These are phyloP conservation scores for Mycena amicta DNA, from an alignment of 768 basidiomycete species.

Conservation along the genomic window DNA sequence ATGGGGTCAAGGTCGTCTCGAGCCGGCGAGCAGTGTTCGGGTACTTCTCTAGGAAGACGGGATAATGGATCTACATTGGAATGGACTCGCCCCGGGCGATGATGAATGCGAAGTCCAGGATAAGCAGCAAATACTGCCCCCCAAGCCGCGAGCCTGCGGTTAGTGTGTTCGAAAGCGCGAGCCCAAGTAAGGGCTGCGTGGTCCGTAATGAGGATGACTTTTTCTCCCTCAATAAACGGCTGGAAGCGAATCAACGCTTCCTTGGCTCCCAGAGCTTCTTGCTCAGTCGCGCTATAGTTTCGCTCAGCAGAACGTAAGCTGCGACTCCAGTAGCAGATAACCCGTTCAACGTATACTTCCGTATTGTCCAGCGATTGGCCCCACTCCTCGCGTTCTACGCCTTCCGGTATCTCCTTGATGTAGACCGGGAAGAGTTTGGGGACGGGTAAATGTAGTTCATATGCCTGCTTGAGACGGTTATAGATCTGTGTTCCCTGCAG, in stretches of 20 bases:
- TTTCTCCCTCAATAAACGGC: background rate
- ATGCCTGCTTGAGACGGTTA: too few species aligned
- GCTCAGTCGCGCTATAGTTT: background rate
- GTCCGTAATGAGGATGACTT: background rate
- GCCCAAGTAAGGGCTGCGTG: constrained; percentile 17
- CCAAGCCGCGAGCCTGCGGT: constrained; percentile 25
- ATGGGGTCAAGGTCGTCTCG: background rate
- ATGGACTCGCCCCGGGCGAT: constrained; percentile 30
- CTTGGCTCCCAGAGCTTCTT: constrained; percentile 23
- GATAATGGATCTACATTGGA: constrained; percentile 23
- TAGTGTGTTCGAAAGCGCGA: constrained; percentile 10
- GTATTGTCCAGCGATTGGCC: constrained; percentile 20
- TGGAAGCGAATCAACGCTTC: constrained; percentile 17
- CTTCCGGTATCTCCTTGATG: background rate
- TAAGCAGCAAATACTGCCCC: constrained; percentile 30
- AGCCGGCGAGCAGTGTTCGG: background rate
- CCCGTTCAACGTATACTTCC: constrained; percentile 23
- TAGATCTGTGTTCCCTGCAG: too few species aligned
- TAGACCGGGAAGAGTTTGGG: too few species aligned
- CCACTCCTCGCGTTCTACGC: too few species aligned
- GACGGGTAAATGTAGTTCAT: too few species aligned
- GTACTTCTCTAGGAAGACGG: background rate
- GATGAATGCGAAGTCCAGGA: constrained; percentile 27
- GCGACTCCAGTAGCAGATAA: too few species aligned
- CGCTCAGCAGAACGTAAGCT: background rate